phyloP scores from a whole-genome alignment of 495 filamentous ascomycete species.

The Neurospora hispaniola region DNA sequence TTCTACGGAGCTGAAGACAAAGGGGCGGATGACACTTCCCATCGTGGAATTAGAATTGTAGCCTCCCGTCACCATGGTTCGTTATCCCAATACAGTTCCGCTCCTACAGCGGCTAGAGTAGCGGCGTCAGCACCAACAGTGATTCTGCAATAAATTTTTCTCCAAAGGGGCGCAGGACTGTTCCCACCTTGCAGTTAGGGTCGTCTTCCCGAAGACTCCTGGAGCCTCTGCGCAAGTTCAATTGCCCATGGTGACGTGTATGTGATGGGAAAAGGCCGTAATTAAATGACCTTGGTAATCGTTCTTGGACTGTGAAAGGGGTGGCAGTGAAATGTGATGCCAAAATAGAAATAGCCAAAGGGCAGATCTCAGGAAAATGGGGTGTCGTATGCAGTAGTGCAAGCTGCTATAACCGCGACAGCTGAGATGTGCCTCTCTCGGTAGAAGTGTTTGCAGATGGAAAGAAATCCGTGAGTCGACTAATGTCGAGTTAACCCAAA shows the following conservation, averaged over 20 bases:
- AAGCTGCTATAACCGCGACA: not conserved
- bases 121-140: not conserved
- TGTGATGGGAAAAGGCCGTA: not conserved
- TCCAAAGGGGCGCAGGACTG: not conserved
- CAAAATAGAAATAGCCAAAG: not conserved
- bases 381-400: not conserved
- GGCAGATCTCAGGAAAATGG: not conserved
- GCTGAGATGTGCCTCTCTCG: not conserved
- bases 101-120: not conserved
- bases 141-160: not conserved
- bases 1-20: not conserved
- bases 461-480: not conserved
- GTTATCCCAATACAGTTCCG: not conserved
- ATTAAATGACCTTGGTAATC: not conserved
- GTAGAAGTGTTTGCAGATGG: not conserved
- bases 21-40: not conserved
- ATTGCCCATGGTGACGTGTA: not conserved
- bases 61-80: not conserved
- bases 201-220: not conserved
- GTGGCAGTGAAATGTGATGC: not conserved
- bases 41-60: not conserved
- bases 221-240: not conserved
- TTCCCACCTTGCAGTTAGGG: not conserved
- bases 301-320: not conserved
- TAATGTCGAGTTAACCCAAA: not conserved